Evolutionary conservation across 2,329 filamentous ascomycete species (phyloP).

Genomic region (Aspergillus luchuensis): DNA sequence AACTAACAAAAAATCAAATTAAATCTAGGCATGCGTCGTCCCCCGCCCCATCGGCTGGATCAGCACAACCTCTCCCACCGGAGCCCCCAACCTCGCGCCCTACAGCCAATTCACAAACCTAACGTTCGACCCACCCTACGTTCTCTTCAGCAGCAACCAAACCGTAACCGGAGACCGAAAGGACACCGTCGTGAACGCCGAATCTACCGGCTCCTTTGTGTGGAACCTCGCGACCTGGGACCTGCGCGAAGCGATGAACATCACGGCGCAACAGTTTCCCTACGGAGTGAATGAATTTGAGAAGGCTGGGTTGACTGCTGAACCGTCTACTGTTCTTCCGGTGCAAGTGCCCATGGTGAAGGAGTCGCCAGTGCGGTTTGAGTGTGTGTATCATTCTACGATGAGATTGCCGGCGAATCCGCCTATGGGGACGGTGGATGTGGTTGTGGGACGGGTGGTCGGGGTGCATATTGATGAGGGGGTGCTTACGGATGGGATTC

Average conservation of each 20-base stretch:
- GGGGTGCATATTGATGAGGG: conserved; percentile 60
- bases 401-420: conserved; percentile 58
- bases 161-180: conserved; percentile 51
- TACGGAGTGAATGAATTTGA: conserved; percentile 59
- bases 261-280: conserved; percentile 54
- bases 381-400: conserved; percentile 60
- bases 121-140: conserved; percentile 63
- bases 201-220: conserved; percentile 58
- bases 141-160: conserved; percentile 65
- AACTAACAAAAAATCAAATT: conserved; percentile 25
- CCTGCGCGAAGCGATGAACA: conserved; percentile 59
- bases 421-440: conserved; percentile 60
- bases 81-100: conserved; percentile 59
- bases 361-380: conserved; percentile 59
- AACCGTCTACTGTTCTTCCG: conserved; percentile 35
- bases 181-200: conserved; percentile 60
- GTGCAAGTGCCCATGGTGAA: conserved; percentile 55
- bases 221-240: conserved; percentile 63
- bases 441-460: conserved; percentile 60
- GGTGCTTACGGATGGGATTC: conserved; percentile 56
- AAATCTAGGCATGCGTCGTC: conserved; percentile 54
- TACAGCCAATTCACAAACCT: conserved; percentile 66
- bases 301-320: conserved; percentile 53
- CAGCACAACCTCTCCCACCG: conserved; percentile 53
- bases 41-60: conserved; percentile 67